Percentiles rank a stretch among this genome's conserved stretches.
These are phyloP conservation scores for Chionographis japonica DNA, from an alignment of 106 monocot species.

Conservation along the genomic window DNA sequence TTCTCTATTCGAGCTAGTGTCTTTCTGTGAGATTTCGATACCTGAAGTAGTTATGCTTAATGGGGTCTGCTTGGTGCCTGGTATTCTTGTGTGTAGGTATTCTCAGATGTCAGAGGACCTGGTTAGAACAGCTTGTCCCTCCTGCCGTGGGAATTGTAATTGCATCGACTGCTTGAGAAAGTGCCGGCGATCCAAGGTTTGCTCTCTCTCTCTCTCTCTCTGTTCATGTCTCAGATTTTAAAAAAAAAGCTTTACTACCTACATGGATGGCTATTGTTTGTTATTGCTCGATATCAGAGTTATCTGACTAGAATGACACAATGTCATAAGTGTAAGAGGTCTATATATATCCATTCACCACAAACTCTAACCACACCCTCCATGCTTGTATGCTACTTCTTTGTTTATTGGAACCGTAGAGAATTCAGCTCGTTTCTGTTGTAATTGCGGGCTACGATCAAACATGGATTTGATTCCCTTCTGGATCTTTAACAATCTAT, in stretches of 20 bases:
- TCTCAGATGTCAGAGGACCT: background rate
- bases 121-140: constrained; percentile 2
- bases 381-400: no score
- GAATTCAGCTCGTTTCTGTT: no score
- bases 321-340: no score
- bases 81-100: background rate
- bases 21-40: background rate
- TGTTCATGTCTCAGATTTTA: background rate
- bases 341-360: no score
- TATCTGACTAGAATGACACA: no score
- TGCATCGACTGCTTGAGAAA: background rate
- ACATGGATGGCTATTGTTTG: background rate
- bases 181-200: background rate
- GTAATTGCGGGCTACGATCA: no score
- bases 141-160: constrained; percentile 2
- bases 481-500: no score
- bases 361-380: no score
- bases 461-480: no score
- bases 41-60: background rate
- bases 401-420: no score
- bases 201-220: background rate
- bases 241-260: background rate
- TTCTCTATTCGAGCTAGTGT: background rate
- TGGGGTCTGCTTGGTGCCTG: no score
- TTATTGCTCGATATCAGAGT: no score